Evolutionary conservation across 257 asterid genomes (phyloP), one percentile per base, ranked within the genome.

Genomic region (Salvia rosmarinus): DNA sequence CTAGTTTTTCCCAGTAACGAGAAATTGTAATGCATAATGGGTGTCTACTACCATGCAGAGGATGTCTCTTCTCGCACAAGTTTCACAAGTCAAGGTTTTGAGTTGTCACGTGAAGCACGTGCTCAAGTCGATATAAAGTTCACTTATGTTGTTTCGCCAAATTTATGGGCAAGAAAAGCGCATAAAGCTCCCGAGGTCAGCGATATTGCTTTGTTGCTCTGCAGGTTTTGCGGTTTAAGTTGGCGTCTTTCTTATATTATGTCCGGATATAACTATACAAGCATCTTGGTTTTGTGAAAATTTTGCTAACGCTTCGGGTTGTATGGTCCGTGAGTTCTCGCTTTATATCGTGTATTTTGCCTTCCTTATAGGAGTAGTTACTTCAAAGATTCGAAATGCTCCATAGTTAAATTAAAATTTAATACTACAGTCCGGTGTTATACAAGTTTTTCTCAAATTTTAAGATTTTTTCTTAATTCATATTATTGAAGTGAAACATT

Each of bases 51-150:
- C 72, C 58, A 32, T 63, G 84, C 89, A 86, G 96, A 76, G 75
- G 87, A 82, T 80, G 79, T 68, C 73, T 57, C 84, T 75, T 75
- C 91, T 64, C 88, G 58, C 73, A 71, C 85, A 59, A 82, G 81
- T 83, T 83, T 82, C 71, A 64, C 86, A 30, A 79, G 88, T 55
- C 90, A 81, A 80, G 95, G 98, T 47, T 89, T 89, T 85, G 90
- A 91, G 84, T 66, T 83, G 73, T 94, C 99, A 35, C 96, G 80
- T 75, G 96, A 88, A 85, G 93, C 98, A 66, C 89, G 95, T 72
- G 99, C 98, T 47, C 99, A 94, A 96, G 96, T n/a, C 59, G 99
- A 91, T 87, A 79, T 94, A 73, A 92, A 92, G 79, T 92, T 90
- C 77, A 92, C 97, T 30, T 92, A 92, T 72, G 97, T 92, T 32